Base-by-base conservation (phyloP, 768 basidiomycete genomes). In the Wakefieldia striispora region DNA sequence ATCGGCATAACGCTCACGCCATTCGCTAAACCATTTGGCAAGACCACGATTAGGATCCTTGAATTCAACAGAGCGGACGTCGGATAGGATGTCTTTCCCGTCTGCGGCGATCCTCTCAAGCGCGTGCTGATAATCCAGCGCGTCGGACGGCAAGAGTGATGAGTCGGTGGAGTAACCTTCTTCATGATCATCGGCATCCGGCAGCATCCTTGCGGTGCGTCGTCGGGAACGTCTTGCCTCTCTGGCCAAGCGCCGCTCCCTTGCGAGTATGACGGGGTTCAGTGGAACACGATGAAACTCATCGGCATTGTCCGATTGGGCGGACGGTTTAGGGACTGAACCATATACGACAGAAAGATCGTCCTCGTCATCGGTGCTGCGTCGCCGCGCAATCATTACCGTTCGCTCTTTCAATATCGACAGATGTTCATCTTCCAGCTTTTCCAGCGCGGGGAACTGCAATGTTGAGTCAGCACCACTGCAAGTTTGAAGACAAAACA, bases 121-220 rank as follows among this genome's bases (percentile, higher is more conserved):
- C 1, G 94, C 91, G 1, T 70, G 70, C 16, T 66, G 61, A 69
- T 90, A 95, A 43, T 93, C 89, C 6, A 75, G 71, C 11, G 78
- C 75, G 58, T 94, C 91, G 3, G 80, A 72, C 13, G 80, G 75
- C 2, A 79, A 72, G 4, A 95, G 71, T 3, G 83, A 82, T 0
- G 86, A 80, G 61, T 95, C 94, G 0, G 94, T 95, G 14, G 91
- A 94, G 57, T 83, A 92, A 0, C 92, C 94, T 66, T 93, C 90
- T 56, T 93, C 86, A 19, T 33, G 53, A 35, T 36, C 6, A 51
- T 75, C 65, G 24, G 65, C 51, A 13, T 58, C 47, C 10, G 50
- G 29, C 21, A 44, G 24, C 26, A 57, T 55, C 11, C 72, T 72
- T 33, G 45, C 34, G 59, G 69, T 40, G 33, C 58, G 69, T 31